Base-by-base conservation (phyloP, 495 filamentous ascomycete genomes). In the Cercophora samala region DNA sequence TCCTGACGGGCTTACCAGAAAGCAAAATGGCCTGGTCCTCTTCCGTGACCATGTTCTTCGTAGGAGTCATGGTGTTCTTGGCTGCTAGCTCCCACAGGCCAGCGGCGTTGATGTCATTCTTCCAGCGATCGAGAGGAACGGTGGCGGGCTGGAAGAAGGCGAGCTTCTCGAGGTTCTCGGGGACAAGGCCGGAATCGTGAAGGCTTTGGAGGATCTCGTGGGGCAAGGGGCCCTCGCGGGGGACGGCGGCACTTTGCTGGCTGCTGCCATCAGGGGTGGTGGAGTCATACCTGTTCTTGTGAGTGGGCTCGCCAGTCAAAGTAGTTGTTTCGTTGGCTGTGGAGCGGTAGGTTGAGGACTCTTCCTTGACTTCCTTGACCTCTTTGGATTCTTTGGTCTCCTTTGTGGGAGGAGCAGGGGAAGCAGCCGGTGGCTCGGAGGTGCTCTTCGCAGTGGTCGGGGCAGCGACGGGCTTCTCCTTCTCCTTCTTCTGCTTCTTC, bases 401-500 rank as follows among this genome's bases (percentile, higher is more conserved):
- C 24, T 78, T 70, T 22, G 69, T 74, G 24, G 77, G 70, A 1
- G 66, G n/a, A 55, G 80, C 72, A 19, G 77, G 75, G 26, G 69
- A 69, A 21, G 65, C 60, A 4, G 66, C 52, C 21, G 77, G 74
- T 0, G 75, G 73, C 29, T 69, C 62, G 21, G 79, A 77, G 21
- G 81, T 81, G 65, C 81, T 81, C 62, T 66, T 72, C 60, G 77
- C 71, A 19, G 75, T 71, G 22, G 78, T 80, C 15, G 37, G 46
- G 53, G 66, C 65, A 24, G 60, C 24, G 5, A 66, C 71, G 65
- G 69, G 68, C 75, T 78, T 72, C 68, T 76, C 76, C 63, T 81
- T 82, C 42, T 85, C 84, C 79, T 93, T 96, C 82, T 92, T 95
- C 70, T 92, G 87, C 80, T 97, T 97, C 79, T 94, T 94, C 80